Evolutionary conservation across 768 basidiomycete genomes (phyloP), one percentile per base, ranked within the genome.

Genomic region (Pisolithus sp.): DNA sequence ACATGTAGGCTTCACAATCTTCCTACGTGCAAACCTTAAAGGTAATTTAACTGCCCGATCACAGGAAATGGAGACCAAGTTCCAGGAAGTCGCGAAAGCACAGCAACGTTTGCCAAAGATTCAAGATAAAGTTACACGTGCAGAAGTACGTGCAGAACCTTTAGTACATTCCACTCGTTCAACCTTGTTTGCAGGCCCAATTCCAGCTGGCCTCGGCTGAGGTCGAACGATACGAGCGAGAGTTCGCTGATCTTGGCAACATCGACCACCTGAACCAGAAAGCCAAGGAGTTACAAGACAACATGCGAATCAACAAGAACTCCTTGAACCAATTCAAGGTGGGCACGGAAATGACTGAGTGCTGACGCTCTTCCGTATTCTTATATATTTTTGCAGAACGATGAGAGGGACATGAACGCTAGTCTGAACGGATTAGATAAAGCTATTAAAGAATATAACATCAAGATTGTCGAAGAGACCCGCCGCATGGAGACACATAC

Each of bases 401-500:
- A 82, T n/a, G 59, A 81, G 53, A 77, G 68, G 45, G 61, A 71
- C 12, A 82, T 86, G 65, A 73, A 76, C 43, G 54, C 59, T 4
- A 72, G 69, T 48, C 64, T 79, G 37, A 66, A 63, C 5, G 62
- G 60, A 4, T 53, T 68, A 23, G 65, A 71, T 21, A 59, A 48
- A 23, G 52, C 64, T 13, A 74, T 78, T 43, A 54, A 57, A 17
- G 66, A 70, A 0, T 61, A 69, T n/a, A 64, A 79, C 2, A 57
- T 64, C 17, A 71, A 78, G 47, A 82, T 92, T 43, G 67, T 58
- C 6, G 72, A 71, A 30, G 85, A 87, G 63, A 71, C 74, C 6
- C 68, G 65, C 28, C 80, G 76, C 39, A 73, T 79, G 68, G 82
- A 72, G 53, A 69, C 70, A 5, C 75, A 81, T 54, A 80, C 80